Base-by-base conservation (phyloP, 2,329 filamentous ascomycete species). In the Fragosphaeria purpurea region DNA sequence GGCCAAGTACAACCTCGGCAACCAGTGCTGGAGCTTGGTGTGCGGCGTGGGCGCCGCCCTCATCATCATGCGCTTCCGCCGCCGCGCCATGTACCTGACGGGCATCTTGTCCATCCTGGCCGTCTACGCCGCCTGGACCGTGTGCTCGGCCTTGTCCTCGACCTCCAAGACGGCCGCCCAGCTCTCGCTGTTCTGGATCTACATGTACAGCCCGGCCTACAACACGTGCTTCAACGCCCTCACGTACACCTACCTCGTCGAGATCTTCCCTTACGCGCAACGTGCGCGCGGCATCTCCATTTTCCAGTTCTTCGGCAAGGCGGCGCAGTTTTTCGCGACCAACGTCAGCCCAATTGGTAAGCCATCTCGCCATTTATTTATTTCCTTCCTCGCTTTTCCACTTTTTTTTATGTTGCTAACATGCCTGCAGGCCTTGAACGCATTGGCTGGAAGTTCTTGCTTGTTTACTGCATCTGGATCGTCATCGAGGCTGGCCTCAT, bases 141-240 rank as follows among this genome's bases (percentile, higher is more conserved):
- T 70, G 11, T 70, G 67, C 55, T 67, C 65, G 1, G 67, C 69
- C 44, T 60, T 65, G 56, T 53, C 60, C 55, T 65, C 65, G 57
- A 34, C 62, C 22, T 63, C 55, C 43, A 31, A 53, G 11, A 66
- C 67, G 31, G 63, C 70, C 1, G 65, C 63, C 38, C 61, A 60
- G 56, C 62, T 60, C 62, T 66, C 47, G 52, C 65, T 83, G 35
- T 74, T 82, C 62, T 83, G 80, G 63, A 79, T 78, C 57, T 83
- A 80, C 55, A 67, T 70, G 4, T 83, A 81, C 61, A 72, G 71
- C 8, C 76, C 79, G 4, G 70, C 67, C 53, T 84, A 83, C 61
- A 83, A 83, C 57, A 70, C 83, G 46, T 80, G 79, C n/a, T 81
- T 82, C 62, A 84, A 83, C 59, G 77, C 80, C 11, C 67, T 85